Conservation (phyloP, 169 alveolate species). For the Plasmodium fragile region DNA sequence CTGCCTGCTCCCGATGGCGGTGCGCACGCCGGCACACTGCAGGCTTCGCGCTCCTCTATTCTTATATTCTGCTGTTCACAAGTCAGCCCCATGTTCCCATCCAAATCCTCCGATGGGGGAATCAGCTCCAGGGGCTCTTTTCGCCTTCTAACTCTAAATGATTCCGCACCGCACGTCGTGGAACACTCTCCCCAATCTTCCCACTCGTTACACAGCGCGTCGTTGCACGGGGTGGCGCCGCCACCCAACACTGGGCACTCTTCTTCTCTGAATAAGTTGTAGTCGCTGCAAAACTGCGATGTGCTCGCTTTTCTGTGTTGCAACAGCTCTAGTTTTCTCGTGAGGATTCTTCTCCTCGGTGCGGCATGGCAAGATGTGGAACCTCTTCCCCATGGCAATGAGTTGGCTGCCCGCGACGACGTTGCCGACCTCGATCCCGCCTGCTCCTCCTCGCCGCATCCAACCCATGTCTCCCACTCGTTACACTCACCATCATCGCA, state of each 20-base stretch:
- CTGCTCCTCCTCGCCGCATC: conserved; percentile 17
- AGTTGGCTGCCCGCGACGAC: background rate
- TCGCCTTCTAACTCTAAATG: conserved; percentile 47
- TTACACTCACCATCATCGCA: conserved; percentile 51
- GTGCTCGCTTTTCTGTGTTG: conserved; percentile 4
- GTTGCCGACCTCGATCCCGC: background rate
- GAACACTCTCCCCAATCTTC: conserved; percentile 76
- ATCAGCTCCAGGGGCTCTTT: conserved; percentile 60
- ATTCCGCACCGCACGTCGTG: conserved; percentile 34
- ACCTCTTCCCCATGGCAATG: background rate
- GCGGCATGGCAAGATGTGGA: conserved; percentile 11
- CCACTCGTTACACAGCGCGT: conserved; percentile 73
- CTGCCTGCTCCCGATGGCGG: background rate
- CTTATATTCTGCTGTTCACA: conserved; percentile 66
- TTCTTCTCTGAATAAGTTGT: conserved; percentile 49
- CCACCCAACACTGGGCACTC: conserved; percentile 34
- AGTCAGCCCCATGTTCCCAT: conserved; percentile 61
- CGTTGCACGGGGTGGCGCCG: conserved; percentile 8
- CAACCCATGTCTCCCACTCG: conserved; percentile 73
- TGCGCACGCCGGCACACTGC: conserved; percentile 41
- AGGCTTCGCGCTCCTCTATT: conserved; percentile 44
- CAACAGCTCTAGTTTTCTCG: conserved; percentile 38
- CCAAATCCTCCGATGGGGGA: conserved; percentile 54
- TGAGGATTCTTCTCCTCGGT: conserved; percentile 40
- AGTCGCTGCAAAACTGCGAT: conserved; percentile 48